Conservation (phyloP, 306 rosid species). For the Quercus rubra region DNA sequence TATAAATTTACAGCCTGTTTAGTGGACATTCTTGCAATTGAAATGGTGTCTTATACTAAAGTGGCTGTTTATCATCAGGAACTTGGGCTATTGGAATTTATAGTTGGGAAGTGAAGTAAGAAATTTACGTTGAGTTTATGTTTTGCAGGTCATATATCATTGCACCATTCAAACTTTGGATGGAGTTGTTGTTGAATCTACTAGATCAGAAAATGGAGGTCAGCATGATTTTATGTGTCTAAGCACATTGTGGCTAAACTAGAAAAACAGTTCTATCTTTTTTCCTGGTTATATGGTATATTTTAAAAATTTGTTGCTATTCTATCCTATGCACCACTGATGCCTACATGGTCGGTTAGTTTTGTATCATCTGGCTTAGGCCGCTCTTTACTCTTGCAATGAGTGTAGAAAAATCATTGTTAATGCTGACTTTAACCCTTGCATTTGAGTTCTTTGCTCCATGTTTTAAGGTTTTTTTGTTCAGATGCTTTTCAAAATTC, state of each 20-base stretch:
- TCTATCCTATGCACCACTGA: neutral
- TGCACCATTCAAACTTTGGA: conserved; percentile 77
- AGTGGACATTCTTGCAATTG: neutral
- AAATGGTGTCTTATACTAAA: neutral
- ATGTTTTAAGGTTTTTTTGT: neutral
- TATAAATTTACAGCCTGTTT: neutral
- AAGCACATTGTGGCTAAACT: neutral
- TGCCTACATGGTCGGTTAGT: neutral
- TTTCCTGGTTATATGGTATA: neutral
- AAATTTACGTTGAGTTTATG: neutral
- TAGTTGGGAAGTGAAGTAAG: neutral
- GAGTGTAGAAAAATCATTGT: neutral
- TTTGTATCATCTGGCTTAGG: neutral
- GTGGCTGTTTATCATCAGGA: conserved; percentile 16
- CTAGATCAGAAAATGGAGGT: conserved; percentile 77
- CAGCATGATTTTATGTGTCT: conserved; percentile 29
- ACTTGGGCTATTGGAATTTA: neutral
- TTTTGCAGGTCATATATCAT: conserved; percentile 74
- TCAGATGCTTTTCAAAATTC: too few species aligned
- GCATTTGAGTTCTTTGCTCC: neutral
- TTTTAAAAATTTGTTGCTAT: neutral
- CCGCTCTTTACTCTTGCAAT: neutral
- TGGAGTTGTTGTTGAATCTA: conserved; percentile 72
- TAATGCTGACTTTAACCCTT: neutral
- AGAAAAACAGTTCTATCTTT: neutral